Conservation (phyloP, 2,329 filamentous ascomycete genomes). For the Alternaria sp. region DNA sequence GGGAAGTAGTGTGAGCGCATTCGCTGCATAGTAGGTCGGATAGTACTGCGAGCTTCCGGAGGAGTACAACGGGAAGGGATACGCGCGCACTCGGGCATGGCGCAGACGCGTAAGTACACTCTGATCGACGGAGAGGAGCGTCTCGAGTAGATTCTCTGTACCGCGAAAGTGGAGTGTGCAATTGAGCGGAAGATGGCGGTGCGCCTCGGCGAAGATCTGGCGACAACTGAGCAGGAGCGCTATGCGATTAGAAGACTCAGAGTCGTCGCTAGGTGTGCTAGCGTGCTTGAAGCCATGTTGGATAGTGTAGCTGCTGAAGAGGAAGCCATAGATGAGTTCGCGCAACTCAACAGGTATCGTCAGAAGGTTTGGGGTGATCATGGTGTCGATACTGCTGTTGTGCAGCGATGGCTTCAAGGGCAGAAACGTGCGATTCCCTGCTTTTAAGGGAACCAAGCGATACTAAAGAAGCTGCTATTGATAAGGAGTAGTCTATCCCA, state of each 20-base stretch:
- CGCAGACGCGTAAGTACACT: constrained; percentile 41
- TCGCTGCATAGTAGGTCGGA: constrained; percentile 40
- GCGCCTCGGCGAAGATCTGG: constrained; percentile 40
- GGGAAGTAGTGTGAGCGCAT: constrained; percentile 40
- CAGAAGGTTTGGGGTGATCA: constrained; percentile 33
- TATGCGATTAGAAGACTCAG: constrained; percentile 28
- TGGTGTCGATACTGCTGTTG: constrained; percentile 9
- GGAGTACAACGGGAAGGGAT: constrained; percentile 43
- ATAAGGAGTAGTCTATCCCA: constrained; percentile 5
- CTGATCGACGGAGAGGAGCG: constrained; percentile 39
- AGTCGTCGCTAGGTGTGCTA: background rate
- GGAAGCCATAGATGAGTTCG: constrained; percentile 42
- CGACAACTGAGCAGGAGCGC: constrained; percentile 41
- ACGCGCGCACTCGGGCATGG: constrained; percentile 39
- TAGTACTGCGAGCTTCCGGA: constrained; percentile 36
- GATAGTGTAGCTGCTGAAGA: constrained; percentile 41
- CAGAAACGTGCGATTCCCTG: constrained; percentile 3
- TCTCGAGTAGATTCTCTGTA: constrained; percentile 43
- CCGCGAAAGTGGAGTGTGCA: constrained; percentile 41
- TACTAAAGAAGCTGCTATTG: background rate
- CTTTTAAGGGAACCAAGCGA: background rate
- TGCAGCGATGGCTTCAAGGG: constrained; percentile 8
- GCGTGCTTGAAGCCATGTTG: constrained; percentile 35
- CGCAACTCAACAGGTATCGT: constrained; percentile 42
- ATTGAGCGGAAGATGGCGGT: constrained; percentile 41